Percentiles rank a stretch among this genome's conserved stretches.
phyloP scores from a whole-genome alignment of 2,329 filamentous ascomycete species.

The Neurospora sp. region DNA sequence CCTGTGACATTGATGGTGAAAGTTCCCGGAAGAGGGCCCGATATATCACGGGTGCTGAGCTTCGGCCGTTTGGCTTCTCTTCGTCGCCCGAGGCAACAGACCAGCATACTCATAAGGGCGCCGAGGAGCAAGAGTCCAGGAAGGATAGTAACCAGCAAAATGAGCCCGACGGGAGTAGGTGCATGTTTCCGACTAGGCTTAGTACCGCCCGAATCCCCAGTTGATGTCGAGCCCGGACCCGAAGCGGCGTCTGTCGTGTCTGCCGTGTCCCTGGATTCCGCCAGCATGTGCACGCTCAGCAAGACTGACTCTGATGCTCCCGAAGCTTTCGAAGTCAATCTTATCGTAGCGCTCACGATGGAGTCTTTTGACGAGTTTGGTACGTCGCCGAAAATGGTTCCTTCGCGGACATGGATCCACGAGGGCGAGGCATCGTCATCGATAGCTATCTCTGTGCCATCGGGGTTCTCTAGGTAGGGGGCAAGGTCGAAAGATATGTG shows the following conservation, averaged over 20 bases:
- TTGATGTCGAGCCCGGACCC: neutral
- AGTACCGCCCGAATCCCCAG: neutral
- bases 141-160: conserved; percentile 7
- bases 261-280: conserved; percentile 10
- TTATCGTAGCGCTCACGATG: conserved; percentile 18
- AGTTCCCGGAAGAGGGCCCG: conserved; percentile 21
- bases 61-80: conserved; percentile 11
- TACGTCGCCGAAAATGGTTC: conserved; percentile 31
- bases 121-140: conserved; percentile 26
- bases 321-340: conserved; percentile 24
- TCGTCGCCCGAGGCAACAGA: conserved; percentile 21
- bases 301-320: conserved; percentile 27
- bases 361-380: conserved; percentile 24
- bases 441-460: conserved; percentile 28
- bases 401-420: conserved; percentile 31
- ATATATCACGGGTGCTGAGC: conserved; percentile 20
- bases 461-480: conserved; percentile 30
- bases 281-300: conserved; percentile 27
- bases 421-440: conserved; percentile 25
- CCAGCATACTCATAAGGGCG: conserved; percentile 21
- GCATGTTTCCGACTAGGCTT: neutral
- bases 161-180: conserved; percentile 13
- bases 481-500: conserved; percentile 33
- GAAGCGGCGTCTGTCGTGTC: conserved; percentile 1
- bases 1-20: conserved; percentile 18